Base-by-base conservation (phyloP, 768 basidiomycete genomes). In the Tricholoma furcatifolium region DNA sequence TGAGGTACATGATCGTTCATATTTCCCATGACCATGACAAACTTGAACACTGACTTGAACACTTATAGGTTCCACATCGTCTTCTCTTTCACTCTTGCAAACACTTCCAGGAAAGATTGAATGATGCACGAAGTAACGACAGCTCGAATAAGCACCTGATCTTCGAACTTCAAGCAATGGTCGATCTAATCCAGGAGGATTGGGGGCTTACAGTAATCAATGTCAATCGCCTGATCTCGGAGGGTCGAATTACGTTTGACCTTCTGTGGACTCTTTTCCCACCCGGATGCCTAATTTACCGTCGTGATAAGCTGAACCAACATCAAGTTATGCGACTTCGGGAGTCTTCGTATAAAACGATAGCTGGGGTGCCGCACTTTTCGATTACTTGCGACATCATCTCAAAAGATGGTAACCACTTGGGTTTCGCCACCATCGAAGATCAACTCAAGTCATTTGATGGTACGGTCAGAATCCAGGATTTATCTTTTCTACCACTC, bases 211-310 rank as follows among this genome's bases (percentile, higher is more conserved):
- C 24, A 4, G 23, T 9, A 27, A 14, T 2, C 23, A 7, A 43
- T 14, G 43, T 27, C 24, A 23, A 43, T 3, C 2, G 27, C 14
- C 43, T 43, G 6, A 43, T 43, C 43, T 43, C 27, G 27, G 27
- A 43, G 17, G 43, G 43, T 20, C 39, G 27, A 35, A 66, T 69
- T 52, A 60, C 64, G 1, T 69, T 55, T 58, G 54, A 61, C n/a
- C 63, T 68, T n/a, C 63, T 71, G 2, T 70, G 68, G 67, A 60
- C 59, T 18, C 36, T 71, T 18, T 63, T 69, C 55, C 51, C 46
- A 4, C 60, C 63, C 14, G 58, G 58, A 42, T 38, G 35, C 12
- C 49, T 52, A 20, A 23, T 43, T 23, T 43, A 43, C 27, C 43
- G 43, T 23, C 43, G 21, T 12, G 21, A 11, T 30, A 11, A 24